A percentile compares a stretch with the other conserved stretches of the same genome.
Evolutionary conservation across 129 eudicot genomes (phyloP).

Genomic region (Flaveria ramosissima): DNA sequence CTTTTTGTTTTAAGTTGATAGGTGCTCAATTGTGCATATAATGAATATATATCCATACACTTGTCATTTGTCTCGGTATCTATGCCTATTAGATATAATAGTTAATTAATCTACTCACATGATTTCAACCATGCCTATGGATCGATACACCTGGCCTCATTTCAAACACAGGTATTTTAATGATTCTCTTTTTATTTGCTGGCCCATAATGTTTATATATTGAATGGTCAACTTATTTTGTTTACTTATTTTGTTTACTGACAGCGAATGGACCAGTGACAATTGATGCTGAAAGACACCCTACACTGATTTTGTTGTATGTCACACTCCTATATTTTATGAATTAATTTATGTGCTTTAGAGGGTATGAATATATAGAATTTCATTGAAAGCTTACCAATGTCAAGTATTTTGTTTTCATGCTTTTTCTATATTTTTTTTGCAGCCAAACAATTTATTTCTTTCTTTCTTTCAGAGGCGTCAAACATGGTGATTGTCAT

Average conservation of each 20-base stretch:
- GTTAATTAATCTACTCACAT: slow-evolving; percentile 93
- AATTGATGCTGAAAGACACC: slow-evolving; percentile 93
- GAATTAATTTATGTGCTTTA: too few species aligned
- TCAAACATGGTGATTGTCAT: slow-evolving; percentile 89
- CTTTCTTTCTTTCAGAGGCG: too few species aligned
- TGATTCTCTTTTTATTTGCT: slow-evolving; percentile 7
- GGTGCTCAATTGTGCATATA: neutral
- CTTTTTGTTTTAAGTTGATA: neutral
- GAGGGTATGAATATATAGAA: too few species aligned
- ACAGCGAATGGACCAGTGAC: slow-evolving; percentile 96
- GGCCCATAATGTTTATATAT: slow-evolving; percentile 9
- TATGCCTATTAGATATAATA: slow-evolving; percentile 96
- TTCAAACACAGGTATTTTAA: slow-evolving; percentile 58
- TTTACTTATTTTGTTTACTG: slow-evolving; percentile 42
- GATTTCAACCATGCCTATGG: slow-evolving; percentile 91
- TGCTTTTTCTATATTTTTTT: too few species aligned
- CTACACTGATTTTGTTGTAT: too few species aligned
- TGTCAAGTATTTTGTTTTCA: too few species aligned
- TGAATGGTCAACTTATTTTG: neutral
- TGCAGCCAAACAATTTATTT: too few species aligned
- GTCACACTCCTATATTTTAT: too few species aligned
- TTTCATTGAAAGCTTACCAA: too few species aligned
- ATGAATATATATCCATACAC: slow-evolving; percentile 1
- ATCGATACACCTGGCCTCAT: slow-evolving; percentile 80
- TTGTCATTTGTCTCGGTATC: slow-evolving; percentile 57